Evolutionary conservation across 2,329 filamentous ascomycete species (phyloP).

Genomic region (Scytalidium lignicola): DNA sequence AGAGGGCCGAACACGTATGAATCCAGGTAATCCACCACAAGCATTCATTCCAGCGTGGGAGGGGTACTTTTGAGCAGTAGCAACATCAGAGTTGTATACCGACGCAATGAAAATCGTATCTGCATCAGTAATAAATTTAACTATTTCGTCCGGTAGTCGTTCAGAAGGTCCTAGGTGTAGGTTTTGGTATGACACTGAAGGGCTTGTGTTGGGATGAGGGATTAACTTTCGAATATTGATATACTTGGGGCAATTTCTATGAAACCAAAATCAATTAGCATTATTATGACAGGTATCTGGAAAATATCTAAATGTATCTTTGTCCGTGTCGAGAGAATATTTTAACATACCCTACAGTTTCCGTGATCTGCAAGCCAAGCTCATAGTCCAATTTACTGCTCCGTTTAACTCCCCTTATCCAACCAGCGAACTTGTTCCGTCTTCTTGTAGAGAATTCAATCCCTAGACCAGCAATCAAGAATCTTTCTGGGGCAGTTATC

Average conservation of each 20-base stretch:
- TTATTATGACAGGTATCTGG: too few species aligned
- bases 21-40: constrained; percentile 16
- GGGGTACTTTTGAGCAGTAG: constrained; percentile 1
- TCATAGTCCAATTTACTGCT: background rate
- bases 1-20: constrained; percentile 14
- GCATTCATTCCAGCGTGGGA: constrained; percentile 20
- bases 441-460: constrained; percentile 17
- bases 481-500: constrained; percentile 1
- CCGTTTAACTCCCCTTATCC: constrained; percentile 3
- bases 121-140: background rate
- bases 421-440: constrained; percentile 18
- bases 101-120: constrained; percentile 1
- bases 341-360: background rate
- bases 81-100: background rate
- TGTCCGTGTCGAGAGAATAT: too few species aligned
- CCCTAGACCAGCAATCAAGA: constrained; percentile 14
- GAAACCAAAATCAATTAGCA: background rate
- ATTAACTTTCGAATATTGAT: background rate
- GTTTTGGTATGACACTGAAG: background rate
- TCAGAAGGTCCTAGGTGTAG: background rate
- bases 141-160: background rate
- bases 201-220: background rate
- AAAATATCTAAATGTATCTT: too few species aligned
- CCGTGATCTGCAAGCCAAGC: background rate
- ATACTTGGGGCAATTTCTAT: constrained; percentile 4